Conservation (phyloP, 148 eudicot species). For the Amaranthus hypochondriacus region DNA sequence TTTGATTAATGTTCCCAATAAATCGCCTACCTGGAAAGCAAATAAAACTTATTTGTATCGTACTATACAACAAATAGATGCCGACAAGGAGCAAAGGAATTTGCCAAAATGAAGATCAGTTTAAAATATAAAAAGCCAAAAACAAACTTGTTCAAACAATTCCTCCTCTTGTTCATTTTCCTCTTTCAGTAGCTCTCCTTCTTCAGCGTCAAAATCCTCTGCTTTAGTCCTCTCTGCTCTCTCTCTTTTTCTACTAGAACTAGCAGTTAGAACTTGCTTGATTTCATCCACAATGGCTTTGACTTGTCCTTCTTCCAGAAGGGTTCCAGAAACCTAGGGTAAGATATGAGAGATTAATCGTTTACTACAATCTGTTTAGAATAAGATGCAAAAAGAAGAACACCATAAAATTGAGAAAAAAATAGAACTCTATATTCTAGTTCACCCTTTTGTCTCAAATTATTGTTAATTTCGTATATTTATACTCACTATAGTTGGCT, state of each 20-base stretch:
- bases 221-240: slow-evolving; percentile 90
- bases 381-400: neutral
- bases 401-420: too few relatives aligned
- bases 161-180: slow-evolving; percentile 98
- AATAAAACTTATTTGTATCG: neutral
- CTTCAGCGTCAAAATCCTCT: slow-evolving; percentile 99
- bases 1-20: slow-evolving; percentile 85
- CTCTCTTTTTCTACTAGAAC: slow-evolving; percentile 81
- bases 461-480: too few relatives aligned
- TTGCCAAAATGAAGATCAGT: neutral
- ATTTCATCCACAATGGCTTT: slow-evolving; percentile 86
- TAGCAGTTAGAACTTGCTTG: slow-evolving; percentile 89
- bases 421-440: too few relatives aligned
- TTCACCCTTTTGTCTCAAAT: too few relatives aligned
- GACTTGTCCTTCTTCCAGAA: slow-evolving; percentile 85
- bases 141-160: slow-evolving; percentile 81
- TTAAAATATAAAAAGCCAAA: neutral
- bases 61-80: neutral
- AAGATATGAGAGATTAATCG: neutral
- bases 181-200: slow-evolving; percentile 80
- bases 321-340: slow-evolving; percentile 66
- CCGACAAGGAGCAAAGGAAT: neutral
- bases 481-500: too few relatives aligned
- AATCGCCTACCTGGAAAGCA: slow-evolving; percentile 69
- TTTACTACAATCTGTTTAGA: neutral